Conservation (phyloP, 2,329 filamentous ascomycete species). For the Colletotrichum camelliae region DNA sequence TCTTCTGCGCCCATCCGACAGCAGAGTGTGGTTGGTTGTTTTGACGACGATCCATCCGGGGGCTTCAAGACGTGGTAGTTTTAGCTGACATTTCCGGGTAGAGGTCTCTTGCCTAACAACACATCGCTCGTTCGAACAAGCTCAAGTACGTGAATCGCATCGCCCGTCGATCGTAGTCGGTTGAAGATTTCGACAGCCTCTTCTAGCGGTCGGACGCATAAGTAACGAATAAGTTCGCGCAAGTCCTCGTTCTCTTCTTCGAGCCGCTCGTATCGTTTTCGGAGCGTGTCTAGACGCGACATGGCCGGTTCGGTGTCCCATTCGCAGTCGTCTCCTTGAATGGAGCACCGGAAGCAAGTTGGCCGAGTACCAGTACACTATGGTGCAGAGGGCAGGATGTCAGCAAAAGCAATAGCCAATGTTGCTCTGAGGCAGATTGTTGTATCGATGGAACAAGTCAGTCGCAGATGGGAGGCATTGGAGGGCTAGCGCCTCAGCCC, state of each 20-base stretch:
- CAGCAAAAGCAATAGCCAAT: no score
- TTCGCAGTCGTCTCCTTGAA: background rate
- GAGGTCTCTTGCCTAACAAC: background rate
- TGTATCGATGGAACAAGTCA: no score
- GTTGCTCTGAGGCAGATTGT: no score
- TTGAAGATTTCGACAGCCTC: conserved; percentile 4
- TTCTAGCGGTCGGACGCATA: background rate
- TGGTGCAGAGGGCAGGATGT: background rate
- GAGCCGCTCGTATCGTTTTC: background rate
- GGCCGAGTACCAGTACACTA: conserved; percentile 17
- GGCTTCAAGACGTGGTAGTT: background rate
- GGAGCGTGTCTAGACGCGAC: background rate
- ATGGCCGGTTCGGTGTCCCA: conserved; percentile 17
- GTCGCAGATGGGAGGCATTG: no score
- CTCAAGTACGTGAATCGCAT: background rate
- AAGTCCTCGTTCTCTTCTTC: conserved; percentile 11
- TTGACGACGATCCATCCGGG: background rate
- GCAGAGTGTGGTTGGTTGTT: background rate
- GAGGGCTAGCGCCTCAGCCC: no score
- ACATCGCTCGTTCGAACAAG: conserved; percentile 1
- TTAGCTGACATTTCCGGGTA: background rate
- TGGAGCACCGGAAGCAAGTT: conserved; percentile 4
- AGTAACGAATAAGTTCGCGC: background rate
- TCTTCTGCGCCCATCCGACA: no score
- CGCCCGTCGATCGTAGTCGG: conserved; percentile 1